phyloP scores from a whole-genome alignment of 2,329 filamentous ascomycete genomes.

The Kalaharituber pfeilii region DNA sequence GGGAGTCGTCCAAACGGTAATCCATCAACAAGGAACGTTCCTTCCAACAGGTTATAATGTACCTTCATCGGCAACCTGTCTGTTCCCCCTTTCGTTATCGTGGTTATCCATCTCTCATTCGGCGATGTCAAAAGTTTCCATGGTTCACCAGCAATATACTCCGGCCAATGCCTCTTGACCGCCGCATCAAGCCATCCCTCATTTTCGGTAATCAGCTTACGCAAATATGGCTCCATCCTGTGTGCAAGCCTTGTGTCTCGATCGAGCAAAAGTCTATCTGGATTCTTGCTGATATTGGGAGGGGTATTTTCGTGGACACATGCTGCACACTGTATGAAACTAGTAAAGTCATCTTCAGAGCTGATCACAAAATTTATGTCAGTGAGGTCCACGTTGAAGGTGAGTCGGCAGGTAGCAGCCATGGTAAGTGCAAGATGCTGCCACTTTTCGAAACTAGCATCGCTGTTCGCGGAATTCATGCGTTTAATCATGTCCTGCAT shows the following conservation, averaged over 20 bases:
- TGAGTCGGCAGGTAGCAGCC: conserved; percentile 17
- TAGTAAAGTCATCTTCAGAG: conserved; percentile 21
- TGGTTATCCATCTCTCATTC: not conserved
- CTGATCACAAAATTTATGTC: conserved; percentile 24
- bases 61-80: no score
- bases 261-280: no score
- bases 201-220: conserved; percentile 13
- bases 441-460: conserved; percentile 7
- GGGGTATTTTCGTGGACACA: no score
- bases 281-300: no score
- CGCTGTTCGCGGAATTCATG: conserved; percentile 5
- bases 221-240: conserved; percentile 16
- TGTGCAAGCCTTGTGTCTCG: conserved; percentile 19
- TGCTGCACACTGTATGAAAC: conserved; percentile 28
- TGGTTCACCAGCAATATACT: conserved; percentile 16
- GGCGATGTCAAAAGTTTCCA: not conserved
- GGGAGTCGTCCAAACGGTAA: no score
- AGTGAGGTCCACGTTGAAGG: conserved; percentile 20
- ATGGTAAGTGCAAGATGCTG: conserved; percentile 13
- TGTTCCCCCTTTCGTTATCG: not conserved
- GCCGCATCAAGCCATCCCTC: conserved; percentile 19
- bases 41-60: no score
- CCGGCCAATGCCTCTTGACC: conserved; percentile 22
- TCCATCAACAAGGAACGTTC: no score
- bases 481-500: conserved; percentile 7